Conservation (phyloP, 768 basidiomycete genomes). For the Russula griseocarnosa region DNA sequence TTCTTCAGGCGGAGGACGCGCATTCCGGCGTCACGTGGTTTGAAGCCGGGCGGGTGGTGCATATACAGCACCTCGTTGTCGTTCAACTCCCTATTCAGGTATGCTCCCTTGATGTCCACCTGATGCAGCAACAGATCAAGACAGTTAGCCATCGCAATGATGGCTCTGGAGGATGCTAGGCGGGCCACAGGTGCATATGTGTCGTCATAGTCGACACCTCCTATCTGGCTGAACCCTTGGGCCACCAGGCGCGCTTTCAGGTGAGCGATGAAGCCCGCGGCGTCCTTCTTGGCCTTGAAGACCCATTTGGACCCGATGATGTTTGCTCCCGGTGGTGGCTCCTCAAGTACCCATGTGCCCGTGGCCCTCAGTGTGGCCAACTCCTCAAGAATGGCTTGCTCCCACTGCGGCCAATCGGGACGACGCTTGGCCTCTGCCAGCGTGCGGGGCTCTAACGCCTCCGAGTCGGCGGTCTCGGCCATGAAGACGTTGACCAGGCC, state of each 20-base stretch:
- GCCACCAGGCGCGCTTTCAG: constrained; percentile 39
- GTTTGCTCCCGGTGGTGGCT: not conserved
- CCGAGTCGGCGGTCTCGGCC: not conserved
- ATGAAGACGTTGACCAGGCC: not conserved
- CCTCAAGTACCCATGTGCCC: not conserved
- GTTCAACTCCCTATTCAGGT: too few relatives aligned
- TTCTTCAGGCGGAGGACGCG: too few relatives aligned
- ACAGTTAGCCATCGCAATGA: constrained; percentile 39
- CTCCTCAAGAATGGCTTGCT: not conserved
- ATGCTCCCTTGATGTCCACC: not conserved
- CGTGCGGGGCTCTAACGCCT: not conserved
- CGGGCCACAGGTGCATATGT: constrained; percentile 31
- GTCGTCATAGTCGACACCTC: constrained; percentile 36
- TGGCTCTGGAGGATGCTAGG: constrained; percentile 19
- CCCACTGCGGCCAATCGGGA: not conserved
- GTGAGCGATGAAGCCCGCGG: constrained; percentile 29
- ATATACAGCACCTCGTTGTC: too few relatives aligned
- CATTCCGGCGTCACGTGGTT: too few relatives aligned
- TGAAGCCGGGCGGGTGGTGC: too few relatives aligned
- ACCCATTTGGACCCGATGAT: constrained; percentile 32
- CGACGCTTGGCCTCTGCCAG: not conserved
- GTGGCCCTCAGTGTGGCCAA: not conserved
- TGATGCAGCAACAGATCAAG: constrained; percentile 33
- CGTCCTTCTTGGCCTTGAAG: constrained; percentile 35
- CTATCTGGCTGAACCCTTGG: constrained; percentile 36